These are phyloP conservation scores for Eucalyptus cloeziana DNA, from an alignment of 345 rosid species.

Conservation along the genomic window DNA sequence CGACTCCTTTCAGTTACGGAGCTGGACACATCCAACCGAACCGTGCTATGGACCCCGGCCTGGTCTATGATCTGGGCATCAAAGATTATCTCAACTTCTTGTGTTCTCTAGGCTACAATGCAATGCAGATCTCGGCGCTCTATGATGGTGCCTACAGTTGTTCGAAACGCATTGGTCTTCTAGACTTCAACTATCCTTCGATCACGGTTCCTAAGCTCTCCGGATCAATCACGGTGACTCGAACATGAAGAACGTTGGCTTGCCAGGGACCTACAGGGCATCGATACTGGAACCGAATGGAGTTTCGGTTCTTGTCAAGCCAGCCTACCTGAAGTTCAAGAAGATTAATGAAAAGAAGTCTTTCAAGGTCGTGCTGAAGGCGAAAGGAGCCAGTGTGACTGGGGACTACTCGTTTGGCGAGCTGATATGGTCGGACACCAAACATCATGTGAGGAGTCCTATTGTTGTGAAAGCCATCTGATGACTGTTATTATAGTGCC, in stretches of 20 bases:
- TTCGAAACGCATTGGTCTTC: constrained; percentile 18
- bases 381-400: background rate
- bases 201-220: constrained; percentile 36
- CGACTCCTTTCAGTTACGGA: constrained; percentile 68
- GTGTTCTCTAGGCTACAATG: constrained; percentile 53
- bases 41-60: constrained; percentile 70
- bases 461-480: background rate
- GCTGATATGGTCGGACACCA: background rate
- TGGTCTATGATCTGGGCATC: constrained; percentile 44
- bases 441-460: constrained; percentile 5
- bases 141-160: constrained; percentile 22
- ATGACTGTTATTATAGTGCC: background rate
- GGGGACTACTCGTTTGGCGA: background rate
- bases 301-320: constrained; percentile 28
- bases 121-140: constrained; percentile 18
- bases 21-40: constrained; percentile 85
- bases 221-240: constrained; percentile 14
- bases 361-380: constrained; percentile 15
- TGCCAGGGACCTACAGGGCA: constrained; percentile 47
- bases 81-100: constrained; percentile 62
- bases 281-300: constrained; percentile 32
- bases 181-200: constrained; percentile 80
- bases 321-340: constrained; percentile 22
- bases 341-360: constrained; percentile 47
- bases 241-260: constrained; percentile 72